Evolutionary conservation across 768 basidiomycete species (phyloP), one percentile per base, ranked within the genome.

Genomic region (Mycena amicta): DNA sequence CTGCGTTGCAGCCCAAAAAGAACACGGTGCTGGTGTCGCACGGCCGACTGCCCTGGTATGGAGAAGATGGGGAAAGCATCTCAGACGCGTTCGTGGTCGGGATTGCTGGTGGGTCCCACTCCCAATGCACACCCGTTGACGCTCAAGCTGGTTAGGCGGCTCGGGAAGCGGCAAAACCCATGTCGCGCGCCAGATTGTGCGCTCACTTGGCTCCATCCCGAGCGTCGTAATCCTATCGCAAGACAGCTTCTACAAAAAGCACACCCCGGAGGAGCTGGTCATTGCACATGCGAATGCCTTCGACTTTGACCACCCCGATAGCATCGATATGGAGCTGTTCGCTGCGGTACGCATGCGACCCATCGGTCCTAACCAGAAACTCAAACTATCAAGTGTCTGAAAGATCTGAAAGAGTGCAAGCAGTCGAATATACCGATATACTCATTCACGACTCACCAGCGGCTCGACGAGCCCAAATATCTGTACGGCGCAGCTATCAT

Each of bases 401-500:
- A 82, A 26, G 93, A 97, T 65, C 75, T 99, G 60, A 97, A 95
- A 71, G 78, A 84, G 4, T 92, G 93, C 69, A 85, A 76, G 70
- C 94, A 86, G 68, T 84, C 87, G 0, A 90, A 96, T 73, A 93
- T 98, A 58, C 96, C 97, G 0, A 84, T 96, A 5, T 99, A 99
- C 72, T 96, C 94, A 0, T 99, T 99, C 73, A 80, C 84, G 25
- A 80, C 91, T 62, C 97, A 99, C 73, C 94, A 97, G 70, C 79
- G 93, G 57, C 69, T 89, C 26, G 74, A 82, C 15, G 89, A 93
- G 64, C 87, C 81, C 27, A 90, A 93, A 70, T 95, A 97, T 73
- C 76, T 96, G 2, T 98, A 98, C 70, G 95, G 95, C 3, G 94
- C 95, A 13, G 87, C 91, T 18, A 89, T 98, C 50, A 92, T 97